Percentiles rank a stretch among this genome's conserved stretches.
Conservation (phyloP, 2,329 filamentous ascomycete genomes). For the Phialophora macrospora region DNA sequence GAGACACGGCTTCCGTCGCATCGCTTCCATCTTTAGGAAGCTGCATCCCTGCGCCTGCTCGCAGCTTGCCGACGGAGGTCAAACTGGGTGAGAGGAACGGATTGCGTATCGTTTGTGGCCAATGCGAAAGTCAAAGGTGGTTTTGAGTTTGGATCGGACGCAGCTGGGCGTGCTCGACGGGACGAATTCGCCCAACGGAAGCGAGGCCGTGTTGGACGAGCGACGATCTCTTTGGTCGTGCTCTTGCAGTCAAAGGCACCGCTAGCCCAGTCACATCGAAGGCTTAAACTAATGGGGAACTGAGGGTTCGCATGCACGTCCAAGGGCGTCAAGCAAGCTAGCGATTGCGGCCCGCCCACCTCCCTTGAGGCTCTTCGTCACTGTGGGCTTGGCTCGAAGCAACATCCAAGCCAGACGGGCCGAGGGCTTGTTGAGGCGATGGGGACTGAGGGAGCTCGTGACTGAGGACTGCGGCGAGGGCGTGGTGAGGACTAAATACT, state of each 20-base stretch:
- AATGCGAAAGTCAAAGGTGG: conserved; percentile 2
- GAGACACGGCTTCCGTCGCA: not conserved
- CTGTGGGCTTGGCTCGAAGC: not conserved
- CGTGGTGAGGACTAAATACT: not conserved
- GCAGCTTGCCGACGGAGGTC: not conserved
- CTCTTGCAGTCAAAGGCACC: not conserved
- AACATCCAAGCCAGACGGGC: not conserved
- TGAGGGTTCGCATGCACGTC: conserved; percentile 5
- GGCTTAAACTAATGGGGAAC: not conserved
- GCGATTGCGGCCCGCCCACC: not conserved
- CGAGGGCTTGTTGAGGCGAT: not conserved
- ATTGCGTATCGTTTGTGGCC: not conserved
- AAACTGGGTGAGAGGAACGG: not conserved
- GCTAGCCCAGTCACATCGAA: not conserved
- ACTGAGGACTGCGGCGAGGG: not conserved
- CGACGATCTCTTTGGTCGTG: not conserved
- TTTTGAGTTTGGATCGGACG: not conserved
- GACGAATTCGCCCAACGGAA: not conserved
- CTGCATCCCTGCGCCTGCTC: not conserved
- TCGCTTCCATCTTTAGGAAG: conserved; percentile 11
- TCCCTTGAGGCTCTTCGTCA: conserved; percentile 4
- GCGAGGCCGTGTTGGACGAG: not conserved
- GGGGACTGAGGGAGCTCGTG: not conserved
- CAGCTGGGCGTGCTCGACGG: conserved; percentile 3
- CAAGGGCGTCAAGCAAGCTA: conserved; percentile 5